phyloP scores from a whole-genome alignment of 2,329 filamentous ascomycete species.

The Epichloe bromicola region DNA sequence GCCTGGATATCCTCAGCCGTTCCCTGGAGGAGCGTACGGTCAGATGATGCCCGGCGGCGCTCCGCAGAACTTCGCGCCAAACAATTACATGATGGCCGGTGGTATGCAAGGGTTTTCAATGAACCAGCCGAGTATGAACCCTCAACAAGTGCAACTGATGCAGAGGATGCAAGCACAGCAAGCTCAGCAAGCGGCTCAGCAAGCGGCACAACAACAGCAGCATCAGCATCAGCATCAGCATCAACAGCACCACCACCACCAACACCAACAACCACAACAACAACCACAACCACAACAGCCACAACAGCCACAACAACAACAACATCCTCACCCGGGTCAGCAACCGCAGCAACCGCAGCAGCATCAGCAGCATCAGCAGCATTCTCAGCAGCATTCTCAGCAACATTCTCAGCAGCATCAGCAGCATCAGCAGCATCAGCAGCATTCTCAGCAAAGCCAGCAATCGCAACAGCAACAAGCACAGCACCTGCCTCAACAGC shows the following conservation, averaged over 20 bases:
- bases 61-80: constrained; percentile 37
- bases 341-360: constrained; percentile 19
- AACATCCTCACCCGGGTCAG: constrained; percentile 19
- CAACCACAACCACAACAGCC: constrained; percentile 8
- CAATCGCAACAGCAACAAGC: constrained; percentile 13
- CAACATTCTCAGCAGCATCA: constrained; percentile 18
- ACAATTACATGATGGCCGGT: constrained; percentile 37
- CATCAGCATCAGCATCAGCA: constrained; percentile 20
- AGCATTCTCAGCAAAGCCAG: constrained; percentile 19
- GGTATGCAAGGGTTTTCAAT: constrained; percentile 43
- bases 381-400: constrained; percentile 16
- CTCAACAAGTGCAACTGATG: constrained; percentile 31
- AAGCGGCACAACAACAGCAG: constrained; percentile 17
- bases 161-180: constrained; percentile 28
- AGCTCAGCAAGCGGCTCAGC: constrained; percentile 11
- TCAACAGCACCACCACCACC: constrained; percentile 16
- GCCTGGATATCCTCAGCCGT: constrained; percentile 46
- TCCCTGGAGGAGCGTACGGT: constrained; percentile 43
- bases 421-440: constrained; percentile 14
- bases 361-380: constrained; percentile 16
- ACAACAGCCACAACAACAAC: constrained; percentile 16
- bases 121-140: constrained; percentile 37
- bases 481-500: constrained; percentile 10
- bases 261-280: constrained; percentile 16
- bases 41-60: constrained; percentile 35